Evolutionary conservation across 495 filamentous ascomycete species (phyloP), one percentile per base, ranked within the genome.

Genomic region (Aspergillus hancockii): DNA sequence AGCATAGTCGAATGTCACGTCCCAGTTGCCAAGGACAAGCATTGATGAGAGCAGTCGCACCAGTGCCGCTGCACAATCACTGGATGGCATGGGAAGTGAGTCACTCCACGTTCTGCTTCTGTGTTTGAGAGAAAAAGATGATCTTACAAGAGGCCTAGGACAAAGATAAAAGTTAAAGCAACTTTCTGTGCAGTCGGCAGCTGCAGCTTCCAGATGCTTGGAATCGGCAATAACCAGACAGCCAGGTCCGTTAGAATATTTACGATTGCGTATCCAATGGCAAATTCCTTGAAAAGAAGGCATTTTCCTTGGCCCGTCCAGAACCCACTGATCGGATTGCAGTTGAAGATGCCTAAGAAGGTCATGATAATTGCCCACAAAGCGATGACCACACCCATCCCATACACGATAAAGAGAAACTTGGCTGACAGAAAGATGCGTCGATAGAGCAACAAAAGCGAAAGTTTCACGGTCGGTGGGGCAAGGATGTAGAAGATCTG

Each of bases 201-300:
- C 50, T 77, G 71, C 8, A 79, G 45, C n/a, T 63, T 62, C 61
- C 65, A 65, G 32, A 77, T 68, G 22, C 61, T 61, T 1, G 74
- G 75, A 52, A 77, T 67, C n/a, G 76, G 73, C 60, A 79, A 66
- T 10, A 70, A 19, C 23, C 77, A 62, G 31, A 78, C 71, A n/a
- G 75, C 34, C 0, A 77, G 21, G 58, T 81, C 76, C 18, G 70
- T 75, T 0, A 62, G 49, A 9, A 80, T 71, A 23, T 71, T 71
- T 1, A 62, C 60, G 28, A 62, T 53, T 12, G 52, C 54, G 25
- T 58, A 62, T 31, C 54, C 28, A 71, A 45, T 49, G 12, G 50
- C 50, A 30, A 63, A 58, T 32, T 58, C 13, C 43, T 46, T 50
- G 14, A 63, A 57, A 16, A 47, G 28, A n/a, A 63, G n/a, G 51